These are phyloP conservation scores for Chlorella sp. DNA, from an alignment of 139 green algal genomes.

Conservation along the genomic window DNA sequence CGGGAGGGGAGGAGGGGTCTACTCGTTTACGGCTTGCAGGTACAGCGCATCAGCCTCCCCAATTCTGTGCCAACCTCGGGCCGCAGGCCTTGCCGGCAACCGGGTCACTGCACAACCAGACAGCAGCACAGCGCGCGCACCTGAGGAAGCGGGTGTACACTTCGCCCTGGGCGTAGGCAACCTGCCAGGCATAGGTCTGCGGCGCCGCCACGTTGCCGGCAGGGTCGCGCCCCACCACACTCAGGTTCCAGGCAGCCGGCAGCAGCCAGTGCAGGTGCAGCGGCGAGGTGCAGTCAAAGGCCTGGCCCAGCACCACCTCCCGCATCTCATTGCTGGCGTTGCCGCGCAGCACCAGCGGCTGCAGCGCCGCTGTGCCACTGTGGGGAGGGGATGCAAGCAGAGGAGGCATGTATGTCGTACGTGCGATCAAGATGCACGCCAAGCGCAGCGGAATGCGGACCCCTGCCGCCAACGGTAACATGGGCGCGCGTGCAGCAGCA, in stretches of 20 bases:
- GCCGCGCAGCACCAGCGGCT: constrained; percentile 4
- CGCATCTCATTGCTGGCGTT: not conserved
- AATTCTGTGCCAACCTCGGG: too few relatives aligned
- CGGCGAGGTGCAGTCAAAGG: constrained; percentile 39
- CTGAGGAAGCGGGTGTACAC: constrained; percentile 21
- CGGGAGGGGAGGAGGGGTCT: not conserved
- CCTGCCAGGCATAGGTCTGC: not conserved
- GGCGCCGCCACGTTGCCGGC: constrained; percentile 32
- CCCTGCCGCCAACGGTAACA: too few relatives aligned
- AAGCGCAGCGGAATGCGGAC: too few relatives aligned
- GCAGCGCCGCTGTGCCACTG: constrained; percentile 6
- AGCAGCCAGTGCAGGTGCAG: constrained; percentile 40
- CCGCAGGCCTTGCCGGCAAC: too few relatives aligned
- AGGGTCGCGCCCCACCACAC: constrained; percentile 26
- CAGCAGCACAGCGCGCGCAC: not conserved
- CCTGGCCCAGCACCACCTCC: constrained; percentile 10
- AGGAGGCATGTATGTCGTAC: not conserved
- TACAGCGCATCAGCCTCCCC: too few relatives aligned
- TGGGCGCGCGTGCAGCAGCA: not conserved
- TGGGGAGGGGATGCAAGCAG: not conserved
- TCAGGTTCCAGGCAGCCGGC: constrained; percentile 32
- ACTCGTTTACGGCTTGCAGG: not conserved
- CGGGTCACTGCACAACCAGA: too few relatives aligned
- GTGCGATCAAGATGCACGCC: too few relatives aligned
- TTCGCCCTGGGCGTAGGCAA: not conserved